These are phyloP conservation scores for Xylaria intraflava DNA, from an alignment of 495 filamentous ascomycete species.

Conservation along the genomic window DNA sequence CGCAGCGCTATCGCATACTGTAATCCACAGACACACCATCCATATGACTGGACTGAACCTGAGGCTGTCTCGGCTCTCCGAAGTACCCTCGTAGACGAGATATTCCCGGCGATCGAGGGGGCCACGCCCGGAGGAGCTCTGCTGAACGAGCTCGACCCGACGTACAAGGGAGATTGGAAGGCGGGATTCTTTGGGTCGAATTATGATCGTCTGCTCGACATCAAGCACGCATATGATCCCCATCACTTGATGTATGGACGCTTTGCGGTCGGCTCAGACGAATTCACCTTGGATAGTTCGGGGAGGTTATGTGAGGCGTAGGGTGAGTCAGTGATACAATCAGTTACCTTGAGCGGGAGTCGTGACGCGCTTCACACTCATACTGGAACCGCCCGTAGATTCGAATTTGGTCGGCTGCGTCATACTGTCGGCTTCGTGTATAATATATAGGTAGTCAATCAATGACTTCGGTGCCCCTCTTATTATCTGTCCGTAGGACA, in stretches of 20 bases:
- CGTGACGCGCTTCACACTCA: too few species aligned
- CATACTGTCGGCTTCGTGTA: too few species aligned
- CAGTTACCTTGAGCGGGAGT: too few species aligned
- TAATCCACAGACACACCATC: slow-evolving; percentile 20
- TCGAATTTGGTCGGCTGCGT: too few species aligned
- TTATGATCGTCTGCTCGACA: slow-evolving; percentile 29
- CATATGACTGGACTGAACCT: slow-evolving; percentile 32
- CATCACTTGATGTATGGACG: slow-evolving; percentile 39
- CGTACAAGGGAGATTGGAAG: slow-evolving; percentile 29
- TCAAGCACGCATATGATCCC: slow-evolving; percentile 48
- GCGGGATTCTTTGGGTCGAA: slow-evolving; percentile 40
- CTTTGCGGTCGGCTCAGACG: slow-evolving; percentile 38
- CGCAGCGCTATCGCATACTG: slow-evolving; percentile 3
- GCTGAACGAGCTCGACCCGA: slow-evolving; percentile 41
- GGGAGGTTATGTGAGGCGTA: not conserved
- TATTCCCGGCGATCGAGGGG: slow-evolving; percentile 33
- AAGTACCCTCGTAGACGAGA: slow-evolving; percentile 6
- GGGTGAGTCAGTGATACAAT: not conserved
- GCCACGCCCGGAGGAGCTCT: slow-evolving; percentile 41
- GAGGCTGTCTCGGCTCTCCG: not conserved
- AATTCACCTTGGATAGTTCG: not conserved
- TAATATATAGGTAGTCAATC: too few species aligned
- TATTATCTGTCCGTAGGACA: too few species aligned
- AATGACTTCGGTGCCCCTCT: too few species aligned
- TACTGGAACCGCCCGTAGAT: too few species aligned